These are phyloP conservation scores for Acanthamoeba triangularis DNA, from an alignment of 208 protist genomes.

Conservation along the genomic window DNA sequence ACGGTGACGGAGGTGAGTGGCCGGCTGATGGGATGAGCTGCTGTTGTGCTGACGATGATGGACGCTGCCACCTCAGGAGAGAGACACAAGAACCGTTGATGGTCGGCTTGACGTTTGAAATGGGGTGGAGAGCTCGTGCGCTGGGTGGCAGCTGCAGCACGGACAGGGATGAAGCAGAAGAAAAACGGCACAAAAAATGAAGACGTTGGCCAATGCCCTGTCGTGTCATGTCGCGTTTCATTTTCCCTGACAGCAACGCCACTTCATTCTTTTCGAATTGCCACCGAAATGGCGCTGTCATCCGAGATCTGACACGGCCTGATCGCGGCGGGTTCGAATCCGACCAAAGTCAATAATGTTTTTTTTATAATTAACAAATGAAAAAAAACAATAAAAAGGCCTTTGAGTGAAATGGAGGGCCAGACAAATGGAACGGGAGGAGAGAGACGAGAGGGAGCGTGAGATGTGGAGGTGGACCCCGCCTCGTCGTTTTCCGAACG, in stretches of 20 bases:
- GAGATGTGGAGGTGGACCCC: background rate
- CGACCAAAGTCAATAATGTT: too few relatives aligned
- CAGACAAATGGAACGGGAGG: background rate
- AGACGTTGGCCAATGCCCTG: background rate
- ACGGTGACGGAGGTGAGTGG: background rate
- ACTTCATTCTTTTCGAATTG: background rate
- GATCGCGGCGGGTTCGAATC: background rate
- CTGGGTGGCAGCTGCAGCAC: too few relatives aligned
- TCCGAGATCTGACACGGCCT: too few relatives aligned
- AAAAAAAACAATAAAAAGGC: too few relatives aligned
- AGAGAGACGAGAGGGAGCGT: background rate
- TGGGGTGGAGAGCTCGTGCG: too few relatives aligned
- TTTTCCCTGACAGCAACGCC: background rate
- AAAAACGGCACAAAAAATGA: background rate
- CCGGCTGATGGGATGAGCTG: too few relatives aligned
- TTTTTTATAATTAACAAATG: too few relatives aligned
- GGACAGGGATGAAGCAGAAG: background rate
- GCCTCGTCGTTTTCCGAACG: background rate
- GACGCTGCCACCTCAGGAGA: too few relatives aligned
- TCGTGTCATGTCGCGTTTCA: background rate
- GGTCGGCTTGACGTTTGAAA: too few relatives aligned
- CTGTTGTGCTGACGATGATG: too few relatives aligned
- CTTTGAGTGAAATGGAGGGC: background rate
- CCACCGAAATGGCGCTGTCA: background rate
- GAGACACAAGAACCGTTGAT: too few relatives aligned